Percentiles rank a stretch among this genome's conserved stretches.
Evolutionary conservation across 2,329 filamentous ascomycete genomes (phyloP).

Genomic region (Tolypocladium endophyticum): DNA sequence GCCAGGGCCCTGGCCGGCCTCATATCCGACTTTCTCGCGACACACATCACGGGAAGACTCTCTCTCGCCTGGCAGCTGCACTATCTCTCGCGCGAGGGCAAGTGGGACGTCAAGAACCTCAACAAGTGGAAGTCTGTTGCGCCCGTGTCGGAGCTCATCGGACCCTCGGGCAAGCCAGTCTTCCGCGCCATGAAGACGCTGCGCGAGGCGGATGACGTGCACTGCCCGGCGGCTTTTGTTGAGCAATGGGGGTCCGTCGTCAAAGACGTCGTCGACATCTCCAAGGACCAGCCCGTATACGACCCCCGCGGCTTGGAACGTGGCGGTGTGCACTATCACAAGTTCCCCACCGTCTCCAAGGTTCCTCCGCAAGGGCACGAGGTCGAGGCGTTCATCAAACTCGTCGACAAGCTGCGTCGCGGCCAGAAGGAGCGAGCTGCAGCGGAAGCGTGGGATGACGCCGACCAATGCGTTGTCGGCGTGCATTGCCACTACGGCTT

Average conservation of each 20-base stretch:
- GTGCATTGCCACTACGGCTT: slow-evolving; percentile 96
- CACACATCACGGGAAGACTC: slow-evolving; percentile 65
- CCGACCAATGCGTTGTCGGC: slow-evolving; percentile 46
- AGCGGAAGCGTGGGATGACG: slow-evolving; percentile 29
- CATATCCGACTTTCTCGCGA: slow-evolving; percentile 70
- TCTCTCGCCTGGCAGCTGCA: slow-evolving; percentile 85
- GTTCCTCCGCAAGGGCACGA: slow-evolving; percentile 58
- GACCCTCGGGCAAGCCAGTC: slow-evolving; percentile 35
- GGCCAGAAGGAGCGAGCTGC: slow-evolving; percentile 30
- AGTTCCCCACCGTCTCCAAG: slow-evolving; percentile 87
- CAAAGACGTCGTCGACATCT: slow-evolving; percentile 79
- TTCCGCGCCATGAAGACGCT: slow-evolving; percentile 92
- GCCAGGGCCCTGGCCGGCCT: slow-evolving; percentile 70
- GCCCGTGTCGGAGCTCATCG: slow-evolving; percentile 71
- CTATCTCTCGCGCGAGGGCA: slow-evolving; percentile 77
- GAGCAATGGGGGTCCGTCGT: slow-evolving; percentile 55
- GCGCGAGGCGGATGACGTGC: slow-evolving; percentile 74
- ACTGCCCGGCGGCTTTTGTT: slow-evolving; percentile 66
- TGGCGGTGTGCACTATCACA: slow-evolving; percentile 63
- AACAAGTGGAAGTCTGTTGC: slow-evolving; percentile 77
- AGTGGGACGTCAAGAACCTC: slow-evolving; percentile 97
- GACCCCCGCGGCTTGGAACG: slow-evolving; percentile 61
- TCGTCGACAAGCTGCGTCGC: slow-evolving; percentile 49
- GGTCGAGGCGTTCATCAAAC: slow-evolving; percentile 40
- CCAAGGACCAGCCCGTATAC: slow-evolving; percentile 83